phyloP scores from a whole-genome alignment of 1,139 yeast genomes.

The Debaryomyces sp. region DNA sequence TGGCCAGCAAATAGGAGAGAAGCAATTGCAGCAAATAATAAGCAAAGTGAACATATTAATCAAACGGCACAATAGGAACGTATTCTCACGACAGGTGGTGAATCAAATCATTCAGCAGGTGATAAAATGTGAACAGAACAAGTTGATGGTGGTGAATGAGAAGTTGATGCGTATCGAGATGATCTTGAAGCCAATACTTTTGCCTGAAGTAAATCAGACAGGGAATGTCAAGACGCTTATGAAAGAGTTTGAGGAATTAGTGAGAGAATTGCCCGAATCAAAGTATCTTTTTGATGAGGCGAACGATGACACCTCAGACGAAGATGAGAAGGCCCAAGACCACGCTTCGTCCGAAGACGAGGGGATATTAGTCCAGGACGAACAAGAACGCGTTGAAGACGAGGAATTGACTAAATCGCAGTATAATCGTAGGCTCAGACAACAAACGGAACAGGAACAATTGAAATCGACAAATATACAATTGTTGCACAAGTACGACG shows the following conservation, averaged over 20 bases:
- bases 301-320: constrained; percentile 11
- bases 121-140: constrained; percentile 34
- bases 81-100: constrained; percentile 33
- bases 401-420: background rate
- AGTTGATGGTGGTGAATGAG: constrained; percentile 30
- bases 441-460: background rate
- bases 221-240: constrained; percentile 15
- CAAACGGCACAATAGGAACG: constrained; percentile 30
- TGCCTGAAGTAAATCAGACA: constrained; percentile 26
- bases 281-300: constrained; percentile 26
- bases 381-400: constrained; percentile 11
- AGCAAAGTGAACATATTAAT: constrained; percentile 31
- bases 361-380: constrained; percentile 18
- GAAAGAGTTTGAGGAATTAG: constrained; percentile 25
- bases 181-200: constrained; percentile 31
- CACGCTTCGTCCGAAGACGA: constrained; percentile 9
- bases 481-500: constrained; percentile 28
- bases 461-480: background rate
- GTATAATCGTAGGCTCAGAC: background rate
- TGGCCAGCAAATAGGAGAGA: constrained; percentile 16
- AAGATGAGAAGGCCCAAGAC: constrained; percentile 10
- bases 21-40: constrained; percentile 26
- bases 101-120: constrained; percentile 42
- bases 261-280: constrained; percentile 37
- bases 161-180: constrained; percentile 25